Conservation (phyloP, 176 grass and related monocot species). For the Raddia distichophylla region DNA sequence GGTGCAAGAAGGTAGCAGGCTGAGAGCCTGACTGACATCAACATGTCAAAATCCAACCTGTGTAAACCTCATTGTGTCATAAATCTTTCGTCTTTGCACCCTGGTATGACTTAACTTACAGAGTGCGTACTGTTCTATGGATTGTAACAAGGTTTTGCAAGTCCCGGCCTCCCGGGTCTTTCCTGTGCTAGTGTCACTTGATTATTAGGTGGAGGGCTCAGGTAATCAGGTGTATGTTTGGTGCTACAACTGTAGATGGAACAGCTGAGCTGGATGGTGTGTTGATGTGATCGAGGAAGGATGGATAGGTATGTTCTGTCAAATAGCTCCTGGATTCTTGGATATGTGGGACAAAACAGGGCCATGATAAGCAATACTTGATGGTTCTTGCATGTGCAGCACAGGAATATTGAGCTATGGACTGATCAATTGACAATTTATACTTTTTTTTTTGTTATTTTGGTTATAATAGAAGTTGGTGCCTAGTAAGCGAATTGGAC, state of each 20-base stretch:
- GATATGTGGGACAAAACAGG: constrained; percentile 46
- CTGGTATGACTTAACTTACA: background rate
- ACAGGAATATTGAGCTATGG: constrained; percentile 7
- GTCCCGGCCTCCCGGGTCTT: background rate
- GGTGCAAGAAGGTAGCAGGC: background rate
- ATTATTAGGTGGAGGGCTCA: background rate
- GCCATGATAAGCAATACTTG: constrained; percentile 4
- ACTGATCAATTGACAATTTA: background rate
- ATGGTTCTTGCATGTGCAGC: constrained; percentile 39
- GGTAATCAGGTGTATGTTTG: constrained; percentile 33
- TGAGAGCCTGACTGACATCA: constrained; percentile 29
- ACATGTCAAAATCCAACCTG: background rate
- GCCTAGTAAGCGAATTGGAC: background rate
- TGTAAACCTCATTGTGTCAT: background rate
- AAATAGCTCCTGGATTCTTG: constrained; percentile 47
- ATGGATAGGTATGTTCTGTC: constrained; percentile 34
- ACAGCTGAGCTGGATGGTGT: constrained; percentile 7
- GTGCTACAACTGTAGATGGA: constrained; percentile 34
- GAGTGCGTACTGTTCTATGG: background rate
- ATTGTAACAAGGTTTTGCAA: constrained; percentile 3
- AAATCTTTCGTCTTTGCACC: background rate
- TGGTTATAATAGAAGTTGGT: constrained; percentile 12
- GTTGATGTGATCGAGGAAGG: constrained; percentile 50
- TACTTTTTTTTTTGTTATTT: constrained; percentile 8
- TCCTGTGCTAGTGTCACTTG: constrained; percentile 6